Base-by-base conservation (phyloP, 768 basidiomycete genomes). In the Inosperma sp. region DNA sequence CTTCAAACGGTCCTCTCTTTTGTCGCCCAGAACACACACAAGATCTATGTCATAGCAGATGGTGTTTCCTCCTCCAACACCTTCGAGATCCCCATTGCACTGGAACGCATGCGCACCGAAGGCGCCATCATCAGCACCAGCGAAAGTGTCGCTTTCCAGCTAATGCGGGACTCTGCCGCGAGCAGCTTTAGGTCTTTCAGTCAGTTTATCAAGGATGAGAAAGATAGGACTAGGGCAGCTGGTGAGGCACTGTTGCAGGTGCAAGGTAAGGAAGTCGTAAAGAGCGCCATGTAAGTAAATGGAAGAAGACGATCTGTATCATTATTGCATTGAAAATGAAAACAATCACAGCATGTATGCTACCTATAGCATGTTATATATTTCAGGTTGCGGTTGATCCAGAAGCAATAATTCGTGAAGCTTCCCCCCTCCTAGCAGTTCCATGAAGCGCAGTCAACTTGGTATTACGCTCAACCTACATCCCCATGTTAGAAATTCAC, bases 1-100 rank as follows among this genome's bases (percentile, higher is more conserved):
- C 75, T 93, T 5, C 93, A 95, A 65, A 88, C 91, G 0, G 76
- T 84, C 0, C 70, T 93, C 14, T 83, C 86, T 53, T 75, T 95
- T 9, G 65, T 86, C 3, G 51, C 61, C 4, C 58, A 60, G 61
- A 72, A 36, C 63, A 74, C 52, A 49, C 67, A 70, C 51, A 61
- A 60, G 7, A 81, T 88, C 5, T 80, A 88, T 63, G 75, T 93
- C 31, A 69, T 92, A 19, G 89, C 87, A 2, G 93, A 96, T 60
- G 91, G 84, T 13, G 83, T 94, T 13, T 91, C 88, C 2, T 88
- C 85, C 25, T 84, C 80, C 57, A 90, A 93, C 68, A 73, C 75
- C 40, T 84, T 84, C 54, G 93, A 96, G 64, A 75, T 93, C 0
- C 82, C 85, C 12, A 70, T 85, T 56, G 90, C 92, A 0, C 70